phyloP scores from a whole-genome alignment of 2,329 filamentous ascomycete genomes.

The Amylocarpus encephaloides region DNA sequence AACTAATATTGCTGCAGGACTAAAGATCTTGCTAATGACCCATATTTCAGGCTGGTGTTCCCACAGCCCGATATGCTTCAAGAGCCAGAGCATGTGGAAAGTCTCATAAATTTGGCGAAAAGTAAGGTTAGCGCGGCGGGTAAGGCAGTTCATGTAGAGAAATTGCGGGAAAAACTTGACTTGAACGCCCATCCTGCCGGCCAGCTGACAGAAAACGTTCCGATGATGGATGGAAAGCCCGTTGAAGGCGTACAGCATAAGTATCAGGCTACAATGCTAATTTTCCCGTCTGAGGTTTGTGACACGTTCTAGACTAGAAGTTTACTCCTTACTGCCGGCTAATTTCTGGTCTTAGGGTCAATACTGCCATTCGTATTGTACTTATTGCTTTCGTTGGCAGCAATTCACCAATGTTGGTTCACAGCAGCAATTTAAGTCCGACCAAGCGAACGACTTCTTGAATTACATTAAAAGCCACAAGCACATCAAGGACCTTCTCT shows the following conservation, averaged over 20 bases:
- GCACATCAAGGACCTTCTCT: slow-evolving; percentile 4
- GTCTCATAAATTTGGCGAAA: not conserved
- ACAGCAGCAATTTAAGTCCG: slow-evolving; percentile 1
- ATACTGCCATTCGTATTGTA: slow-evolving; percentile 9
- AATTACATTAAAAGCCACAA: slow-evolving; percentile 3
- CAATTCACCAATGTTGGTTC: slow-evolving; percentile 5
- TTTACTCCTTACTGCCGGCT: not conserved
- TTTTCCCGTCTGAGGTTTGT: slow-evolving; percentile 8
- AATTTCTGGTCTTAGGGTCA: slow-evolving; percentile 1
- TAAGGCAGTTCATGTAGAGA: no score
- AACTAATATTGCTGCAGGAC: not conserved
- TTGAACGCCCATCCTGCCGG: slow-evolving; percentile 10
- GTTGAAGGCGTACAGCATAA: slow-evolving; percentile 8
- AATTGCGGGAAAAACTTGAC: no score
- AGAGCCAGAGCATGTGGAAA: not conserved
- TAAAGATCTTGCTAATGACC: slow-evolving; percentile 1
- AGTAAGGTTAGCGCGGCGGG: no score
- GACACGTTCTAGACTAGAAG: not conserved
- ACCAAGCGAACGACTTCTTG: not conserved
- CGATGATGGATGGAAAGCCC: not conserved
- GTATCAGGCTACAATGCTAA: slow-evolving; percentile 8
- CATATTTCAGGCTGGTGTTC: slow-evolving; percentile 4
- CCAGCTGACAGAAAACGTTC: slow-evolving; percentile 6
- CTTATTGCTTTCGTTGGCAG: slow-evolving; percentile 10
- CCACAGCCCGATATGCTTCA: slow-evolving; percentile 6